Evolutionary conservation across 805 yeast species (phyloP).

Genomic region (Ogataea thermomethanolica): DNA sequence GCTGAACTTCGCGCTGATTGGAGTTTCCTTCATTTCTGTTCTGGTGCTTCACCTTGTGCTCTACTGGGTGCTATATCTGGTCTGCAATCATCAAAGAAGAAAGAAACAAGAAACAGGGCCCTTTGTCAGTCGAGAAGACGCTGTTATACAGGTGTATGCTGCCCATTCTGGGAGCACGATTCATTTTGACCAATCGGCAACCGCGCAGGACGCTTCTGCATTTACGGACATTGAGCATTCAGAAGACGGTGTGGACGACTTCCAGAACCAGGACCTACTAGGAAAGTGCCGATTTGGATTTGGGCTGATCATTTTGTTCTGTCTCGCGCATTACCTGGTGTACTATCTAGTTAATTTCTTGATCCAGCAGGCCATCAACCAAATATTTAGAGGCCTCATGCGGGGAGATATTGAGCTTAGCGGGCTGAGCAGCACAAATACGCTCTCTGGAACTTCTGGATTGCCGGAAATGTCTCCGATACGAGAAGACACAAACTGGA

Average conservation of each 20-base stretch:
- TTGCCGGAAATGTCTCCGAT: background rate
- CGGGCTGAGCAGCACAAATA: slow-evolving; percentile 11
- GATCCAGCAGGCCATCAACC: slow-evolving; percentile 20
- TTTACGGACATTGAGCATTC: slow-evolving; percentile 7
- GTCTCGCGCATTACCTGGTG: slow-evolving; percentile 19
- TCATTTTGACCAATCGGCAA: slow-evolving; percentile 2
- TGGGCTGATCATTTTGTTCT: slow-evolving; percentile 17
- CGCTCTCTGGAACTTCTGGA: slow-evolving; percentile 6
- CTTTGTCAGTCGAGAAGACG: slow-evolving; percentile 1
- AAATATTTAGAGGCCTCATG: slow-evolving; percentile 12
- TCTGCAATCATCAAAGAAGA: slow-evolving; percentile 6
- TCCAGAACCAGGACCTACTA: slow-evolving; percentile 13
- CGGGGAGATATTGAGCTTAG: slow-evolving; percentile 17
- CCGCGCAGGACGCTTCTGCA: background rate
- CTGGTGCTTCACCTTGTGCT: slow-evolving; percentile 21
- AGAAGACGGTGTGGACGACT: slow-evolving; percentile 7
- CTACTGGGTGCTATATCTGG: slow-evolving; percentile 15
- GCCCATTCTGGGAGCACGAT: slow-evolving; percentile 2
- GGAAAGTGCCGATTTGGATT: slow-evolving; percentile 19
- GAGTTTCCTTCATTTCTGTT: slow-evolving; percentile 16
- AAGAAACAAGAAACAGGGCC: slow-evolving; percentile 4
- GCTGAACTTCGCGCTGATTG: slow-evolving; percentile 21
- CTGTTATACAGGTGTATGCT: slow-evolving; percentile 9
- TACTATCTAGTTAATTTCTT: slow-evolving; percentile 20
- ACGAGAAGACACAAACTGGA: slow-evolving; percentile 12